Evolutionary conservation across 805 yeast genomes (phyloP).

Genomic region (Starmerella powellii): DNA sequence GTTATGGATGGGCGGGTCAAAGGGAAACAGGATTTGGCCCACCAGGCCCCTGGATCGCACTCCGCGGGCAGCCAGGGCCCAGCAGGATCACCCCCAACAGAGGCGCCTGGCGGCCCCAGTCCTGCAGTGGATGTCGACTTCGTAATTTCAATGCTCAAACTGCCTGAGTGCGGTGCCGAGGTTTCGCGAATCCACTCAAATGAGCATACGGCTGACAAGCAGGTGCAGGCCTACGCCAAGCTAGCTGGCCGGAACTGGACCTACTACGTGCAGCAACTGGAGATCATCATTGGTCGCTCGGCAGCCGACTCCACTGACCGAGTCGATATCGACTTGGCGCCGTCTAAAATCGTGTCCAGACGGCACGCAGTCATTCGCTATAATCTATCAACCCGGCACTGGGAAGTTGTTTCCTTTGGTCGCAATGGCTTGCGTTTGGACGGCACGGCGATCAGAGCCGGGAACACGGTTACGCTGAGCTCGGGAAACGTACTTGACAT

Average conservation of each 20-base stretch:
- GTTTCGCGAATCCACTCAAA: constrained; percentile 67
- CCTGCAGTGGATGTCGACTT: constrained; percentile 17
- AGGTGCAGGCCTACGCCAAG: constrained; percentile 96
- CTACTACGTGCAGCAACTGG: constrained; percentile 69
- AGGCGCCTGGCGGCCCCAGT: too few species aligned
- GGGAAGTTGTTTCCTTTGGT: constrained; percentile 80
- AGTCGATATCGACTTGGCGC: constrained; percentile 79
- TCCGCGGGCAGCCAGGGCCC: not conserved
- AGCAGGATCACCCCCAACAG: too few species aligned
- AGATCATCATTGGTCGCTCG: constrained; percentile 75
- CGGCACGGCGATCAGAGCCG: constrained; percentile 38
- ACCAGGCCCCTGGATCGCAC: not conserved
- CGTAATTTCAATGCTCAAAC: constrained; percentile 54
- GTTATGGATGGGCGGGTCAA: not conserved
- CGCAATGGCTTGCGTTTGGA: constrained; percentile 91
- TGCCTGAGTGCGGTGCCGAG: constrained; percentile 60
- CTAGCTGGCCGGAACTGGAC: constrained; percentile 92
- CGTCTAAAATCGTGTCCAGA: constrained; percentile 92
- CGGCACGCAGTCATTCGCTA: constrained; percentile 77
- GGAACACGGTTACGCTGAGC: constrained; percentile 38
- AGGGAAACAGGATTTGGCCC: not conserved
- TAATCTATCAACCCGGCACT: constrained; percentile 57
- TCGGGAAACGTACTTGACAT: constrained; percentile 89
- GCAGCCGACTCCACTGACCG: constrained; percentile 35
- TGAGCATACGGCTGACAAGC: constrained; percentile 49